Evolutionary conservation across 768 basidiomycete species (phyloP), one percentile per base, ranked within the genome.

Genomic region (Cantharellus cinnabarinus): DNA sequence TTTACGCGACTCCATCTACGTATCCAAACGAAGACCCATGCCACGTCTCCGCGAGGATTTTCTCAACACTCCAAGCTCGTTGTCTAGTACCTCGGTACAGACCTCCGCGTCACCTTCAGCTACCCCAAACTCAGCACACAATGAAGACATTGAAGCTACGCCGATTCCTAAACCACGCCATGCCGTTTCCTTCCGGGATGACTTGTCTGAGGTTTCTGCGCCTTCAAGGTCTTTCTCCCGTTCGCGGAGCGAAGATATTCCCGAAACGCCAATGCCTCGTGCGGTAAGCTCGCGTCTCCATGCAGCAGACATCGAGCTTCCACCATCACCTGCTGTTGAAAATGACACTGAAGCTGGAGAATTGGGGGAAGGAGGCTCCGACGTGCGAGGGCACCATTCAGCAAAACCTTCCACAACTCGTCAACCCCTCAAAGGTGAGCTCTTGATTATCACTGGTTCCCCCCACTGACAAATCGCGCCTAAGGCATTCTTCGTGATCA

Each of bases 31-130:
- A 37, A 10, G 52, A 7, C 10, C 52, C 7, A 37, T 54, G 52
- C 52, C 52, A 10, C 44, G 44, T 10, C 35, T 54, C 14, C 52
- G 52, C 10, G 52, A 54, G 3, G 58, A 58, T n/a, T 50, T 50
- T 7, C 38, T 50, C 29, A 58, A 58, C 29, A 37, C 58, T n/a
- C 10, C 20, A 44, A 20, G 15, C 4, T 53, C 29, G 15, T 37
- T 50, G 58, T 50, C 48, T 10, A 58, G 38, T 41, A 35, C 2
- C 34, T 66, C 72, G 75, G 41, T 68, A 4, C 80, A 72, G 3
- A 63, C 71, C 37, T 71, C 72, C 48, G 70, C 72, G 7, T 68
- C 37, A 5, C 68, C 44, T 29, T 29, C 44, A 48, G 44, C 29
- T 48, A 48, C 44, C 29, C 10, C 10, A 29, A 72, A 35, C 20